Conservation (phyloP, 139 green algal species). For the Desmodesmus armatus region DNA sequence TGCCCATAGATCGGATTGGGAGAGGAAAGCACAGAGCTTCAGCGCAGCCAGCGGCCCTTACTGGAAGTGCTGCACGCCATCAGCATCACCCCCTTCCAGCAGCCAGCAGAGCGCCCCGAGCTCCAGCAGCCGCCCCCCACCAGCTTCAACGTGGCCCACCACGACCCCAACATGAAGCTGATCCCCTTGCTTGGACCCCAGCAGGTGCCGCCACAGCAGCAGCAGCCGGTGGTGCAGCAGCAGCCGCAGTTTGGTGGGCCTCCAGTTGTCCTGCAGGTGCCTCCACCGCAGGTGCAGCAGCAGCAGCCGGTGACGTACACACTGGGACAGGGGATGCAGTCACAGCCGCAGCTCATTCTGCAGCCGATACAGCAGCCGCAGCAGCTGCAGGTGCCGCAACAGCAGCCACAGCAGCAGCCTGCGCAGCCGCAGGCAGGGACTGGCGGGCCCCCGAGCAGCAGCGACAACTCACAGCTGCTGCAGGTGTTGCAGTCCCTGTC, state of each 20-base stretch:
- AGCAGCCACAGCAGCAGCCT: slow-evolving; percentile 12
- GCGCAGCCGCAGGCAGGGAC: background rate
- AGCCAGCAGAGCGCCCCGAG: background rate
- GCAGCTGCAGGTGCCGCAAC: background rate
- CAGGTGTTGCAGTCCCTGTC: slow-evolving; percentile 30
- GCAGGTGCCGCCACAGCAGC: background rate
- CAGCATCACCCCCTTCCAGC: background rate
- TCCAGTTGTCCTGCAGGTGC: background rate
- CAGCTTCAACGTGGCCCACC: background rate
- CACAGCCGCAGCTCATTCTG: background rate
- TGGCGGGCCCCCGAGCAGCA: background rate
- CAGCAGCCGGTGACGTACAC: background rate
- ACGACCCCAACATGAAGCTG: slow-evolving; percentile 8
- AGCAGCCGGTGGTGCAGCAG: background rate
- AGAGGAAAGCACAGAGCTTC: slow-evolving; percentile 5
- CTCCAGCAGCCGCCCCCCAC: background rate
- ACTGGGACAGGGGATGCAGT: background rate
- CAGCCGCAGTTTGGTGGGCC: background rate
- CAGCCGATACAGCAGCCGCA: slow-evolving; percentile 9
- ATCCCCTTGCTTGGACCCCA: background rate
- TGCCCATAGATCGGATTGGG: slow-evolving; percentile 17
- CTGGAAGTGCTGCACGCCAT: background rate
- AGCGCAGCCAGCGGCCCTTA: background rate
- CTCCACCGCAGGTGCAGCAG: background rate
- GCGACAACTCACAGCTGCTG: slow-evolving; percentile 16